Base-by-base conservation (phyloP, 1,139 yeast genomes). In the Meyerozyma sp. region DNA sequence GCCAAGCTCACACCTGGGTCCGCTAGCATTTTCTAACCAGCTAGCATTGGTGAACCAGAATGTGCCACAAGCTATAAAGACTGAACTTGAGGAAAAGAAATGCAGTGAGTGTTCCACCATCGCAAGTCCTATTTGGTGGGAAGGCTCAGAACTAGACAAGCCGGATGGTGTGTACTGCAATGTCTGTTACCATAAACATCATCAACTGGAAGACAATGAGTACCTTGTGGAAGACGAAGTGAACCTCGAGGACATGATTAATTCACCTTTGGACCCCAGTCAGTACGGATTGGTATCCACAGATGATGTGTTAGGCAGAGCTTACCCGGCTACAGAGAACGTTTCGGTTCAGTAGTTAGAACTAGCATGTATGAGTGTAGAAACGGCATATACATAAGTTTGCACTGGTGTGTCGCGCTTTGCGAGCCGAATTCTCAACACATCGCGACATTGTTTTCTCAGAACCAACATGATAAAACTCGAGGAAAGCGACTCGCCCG, bases 401-500 rank as follows among this genome's bases (percentile, higher is more conserved):
- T 10, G 29, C n/a, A 27, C 29, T 10, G n/a, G n/a, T 27, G 23
- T 21, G 34, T 30, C 34, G 14, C 34, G 34, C 10, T 8, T 11
- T 30, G 10, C 10, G 10, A 16, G 10, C 20, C 8, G 2, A 30
- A 30, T 30, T 30, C 34, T 30, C 34, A 30, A 30, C 14, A 30
- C 34, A 23, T 25, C 18, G 29, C 29, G 39, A 34, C 37, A 34
- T 21, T 21, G 4, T 11, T 37, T 32, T 23, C 10, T 13, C 25
- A 27, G 14, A 21, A 11, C 32, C 21, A 14, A 28, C 27, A 69
- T 68, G 73, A 61, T 70, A 39, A 66, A 65, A 42, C 59, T 71
- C 42, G 69, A 69, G 50, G 81, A 79, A 39, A 72, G 91, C 58
- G 79, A 79, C 38, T 81, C 87, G 52, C 96, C 96, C 11, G 81